Conservation (phyloP, 352 stramenopile species). For the Elongisporangium prolatum region DNA sequence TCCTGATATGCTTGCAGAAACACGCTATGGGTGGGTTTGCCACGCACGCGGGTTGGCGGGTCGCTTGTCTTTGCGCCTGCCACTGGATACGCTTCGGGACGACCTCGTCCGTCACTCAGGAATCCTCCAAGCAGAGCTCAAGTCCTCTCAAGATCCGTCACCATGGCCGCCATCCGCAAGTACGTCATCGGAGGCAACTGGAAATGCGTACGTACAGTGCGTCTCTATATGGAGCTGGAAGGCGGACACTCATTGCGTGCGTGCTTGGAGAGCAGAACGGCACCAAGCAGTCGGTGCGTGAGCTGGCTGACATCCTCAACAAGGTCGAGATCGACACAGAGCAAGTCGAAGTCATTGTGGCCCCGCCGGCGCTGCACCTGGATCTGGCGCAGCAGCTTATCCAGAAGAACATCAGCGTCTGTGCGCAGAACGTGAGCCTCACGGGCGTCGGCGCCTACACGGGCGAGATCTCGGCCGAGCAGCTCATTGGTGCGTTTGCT, state of each 20-base stretch:
- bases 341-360: constrained; percentile 76
- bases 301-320: constrained; percentile 86
- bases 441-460: constrained; percentile 91
- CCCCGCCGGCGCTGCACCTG: constrained; percentile 72
- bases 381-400: constrained; percentile 41
- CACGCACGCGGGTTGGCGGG: neutral
- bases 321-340: constrained; percentile 49
- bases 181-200: constrained; percentile 93
- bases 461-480: constrained; percentile 87
- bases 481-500: constrained; percentile 59
- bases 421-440: constrained; percentile 78
- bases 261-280: constrained; percentile 39
- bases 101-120: neutral
- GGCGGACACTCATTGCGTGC: neutral
- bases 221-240: constrained; percentile 1
- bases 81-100: neutral
- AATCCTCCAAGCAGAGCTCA: neutral
- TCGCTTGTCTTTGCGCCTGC: neutral
- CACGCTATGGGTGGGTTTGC: neutral
- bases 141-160: neutral
- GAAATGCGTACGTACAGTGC: constrained; percentile 86
- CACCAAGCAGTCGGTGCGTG: constrained; percentile 77
- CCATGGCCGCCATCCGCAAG: constrained; percentile 31
- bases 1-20: neutral
- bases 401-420: constrained; percentile 60